phyloP scores from a whole-genome alignment of 176 grass and related monocot species.

The Oryza rufipogon region DNA sequence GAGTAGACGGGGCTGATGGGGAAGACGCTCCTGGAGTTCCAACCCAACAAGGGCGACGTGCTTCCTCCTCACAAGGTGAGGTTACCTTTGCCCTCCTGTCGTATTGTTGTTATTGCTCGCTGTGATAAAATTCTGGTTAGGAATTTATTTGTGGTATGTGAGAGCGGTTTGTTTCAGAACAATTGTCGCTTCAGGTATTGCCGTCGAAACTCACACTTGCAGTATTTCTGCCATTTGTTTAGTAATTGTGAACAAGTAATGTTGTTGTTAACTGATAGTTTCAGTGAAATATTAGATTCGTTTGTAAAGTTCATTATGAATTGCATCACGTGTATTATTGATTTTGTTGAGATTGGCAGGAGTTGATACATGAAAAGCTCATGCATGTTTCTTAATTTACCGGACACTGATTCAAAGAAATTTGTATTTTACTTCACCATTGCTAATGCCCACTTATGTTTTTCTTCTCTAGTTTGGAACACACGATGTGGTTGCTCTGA shows the following conservation, averaged over 20 bases:
- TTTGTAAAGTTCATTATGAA: neutral
- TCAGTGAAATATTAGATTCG: neutral
- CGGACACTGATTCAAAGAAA: neutral
- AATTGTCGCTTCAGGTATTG: neutral
- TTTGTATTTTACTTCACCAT: neutral
- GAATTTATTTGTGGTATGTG: neutral
- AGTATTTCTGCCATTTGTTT: neutral
- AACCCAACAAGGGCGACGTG: conserved; percentile 87
- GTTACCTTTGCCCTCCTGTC: neutral
- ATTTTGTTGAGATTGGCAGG: neutral
- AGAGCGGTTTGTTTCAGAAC: neutral
- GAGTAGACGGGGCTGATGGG: conserved; percentile 92
- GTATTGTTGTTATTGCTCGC: conserved; percentile 7
- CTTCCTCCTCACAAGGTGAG: conserved; percentile 88
- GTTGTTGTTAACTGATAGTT: neutral
- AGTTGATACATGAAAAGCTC: neutral
- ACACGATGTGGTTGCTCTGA: conserved; percentile 91
- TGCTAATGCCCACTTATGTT: neutral
- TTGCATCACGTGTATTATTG: neutral
- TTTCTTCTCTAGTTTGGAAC: conserved; percentile 67
- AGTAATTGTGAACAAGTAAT: neutral
- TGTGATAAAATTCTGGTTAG: neutral
- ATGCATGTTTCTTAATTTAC: too few relatives aligned
- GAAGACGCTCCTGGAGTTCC: conserved; percentile 88
- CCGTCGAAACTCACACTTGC: neutral